A percentile compares a stretch with the other conserved stretches of the same genome.
Evolutionary conservation across 495 filamentous ascomycete species (phyloP).

Genomic region (Neurospora pannonica): DNA sequence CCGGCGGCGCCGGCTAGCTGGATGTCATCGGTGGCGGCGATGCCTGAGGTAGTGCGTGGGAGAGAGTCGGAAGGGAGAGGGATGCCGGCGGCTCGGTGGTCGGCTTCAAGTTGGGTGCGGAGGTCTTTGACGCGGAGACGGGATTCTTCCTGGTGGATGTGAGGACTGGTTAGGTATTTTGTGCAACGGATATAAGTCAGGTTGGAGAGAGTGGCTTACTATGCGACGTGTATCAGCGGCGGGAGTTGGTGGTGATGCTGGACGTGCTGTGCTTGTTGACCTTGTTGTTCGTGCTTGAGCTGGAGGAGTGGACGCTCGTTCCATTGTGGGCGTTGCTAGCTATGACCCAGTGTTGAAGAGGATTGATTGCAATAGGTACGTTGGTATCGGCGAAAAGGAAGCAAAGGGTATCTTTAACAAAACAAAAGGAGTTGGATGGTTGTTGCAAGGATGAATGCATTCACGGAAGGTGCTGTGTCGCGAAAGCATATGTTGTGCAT

Average conservation of each 20-base stretch:
- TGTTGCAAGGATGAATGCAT: neutral
- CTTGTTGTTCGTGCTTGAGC: conserved; percentile 25
- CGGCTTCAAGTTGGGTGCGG: conserved; percentile 58
- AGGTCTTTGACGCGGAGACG: conserved; percentile 87
- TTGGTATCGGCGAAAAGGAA: neutral
- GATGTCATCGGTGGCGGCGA: conserved; percentile 28
- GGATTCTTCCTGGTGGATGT: conserved; percentile 61
- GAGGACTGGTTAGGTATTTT: neutral
- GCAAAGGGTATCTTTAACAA: neutral
- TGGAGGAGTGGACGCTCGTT: conserved; percentile 51
- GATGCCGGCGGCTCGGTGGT: conserved; percentile 28
- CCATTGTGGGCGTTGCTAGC: neutral
- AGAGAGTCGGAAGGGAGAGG: conserved; percentile 3
- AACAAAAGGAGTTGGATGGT: neutral
- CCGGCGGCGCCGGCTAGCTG: conserved; percentile 26
- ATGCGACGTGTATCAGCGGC: conserved; percentile 58
- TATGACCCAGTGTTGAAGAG: neutral
- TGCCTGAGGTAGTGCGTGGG: conserved; percentile 29
- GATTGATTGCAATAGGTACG: neutral
- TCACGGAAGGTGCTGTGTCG: neutral
- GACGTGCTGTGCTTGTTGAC: conserved; percentile 25
- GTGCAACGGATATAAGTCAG: neutral
- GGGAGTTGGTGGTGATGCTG: conserved; percentile 55
- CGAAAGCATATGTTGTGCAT: neutral
- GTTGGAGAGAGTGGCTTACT: conserved; percentile 28